These are phyloP conservation scores for Cytospora paraplurivora DNA, from an alignment of 2,329 filamentous ascomycete genomes.

Conservation along the genomic window DNA sequence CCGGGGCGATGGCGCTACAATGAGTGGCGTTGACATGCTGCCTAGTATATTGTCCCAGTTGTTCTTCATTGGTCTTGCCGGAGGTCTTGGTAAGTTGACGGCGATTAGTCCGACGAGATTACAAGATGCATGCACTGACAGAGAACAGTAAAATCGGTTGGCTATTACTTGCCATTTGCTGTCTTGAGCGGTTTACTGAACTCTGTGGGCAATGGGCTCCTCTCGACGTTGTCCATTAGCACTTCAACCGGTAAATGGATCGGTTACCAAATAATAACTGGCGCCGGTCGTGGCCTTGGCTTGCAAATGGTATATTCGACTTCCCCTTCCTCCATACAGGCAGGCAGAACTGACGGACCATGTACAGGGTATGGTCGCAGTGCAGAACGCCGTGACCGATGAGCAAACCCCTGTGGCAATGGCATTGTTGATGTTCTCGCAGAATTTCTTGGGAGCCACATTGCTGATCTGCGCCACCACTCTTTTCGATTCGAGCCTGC, in stretches of 20 bases:
- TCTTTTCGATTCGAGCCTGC: conserved; percentile 6
- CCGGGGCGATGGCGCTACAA: conserved; percentile 1
- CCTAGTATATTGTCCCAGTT: conserved; percentile 7
- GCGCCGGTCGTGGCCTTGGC: conserved; percentile 41
- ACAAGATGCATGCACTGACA: too few species aligned
- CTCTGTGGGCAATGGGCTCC: conserved; percentile 54
- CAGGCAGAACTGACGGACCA: too few species aligned
- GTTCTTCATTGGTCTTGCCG: not conserved
- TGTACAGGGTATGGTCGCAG: conserved; percentile 40
- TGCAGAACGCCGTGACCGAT: conserved; percentile 51
- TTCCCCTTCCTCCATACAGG: too few species aligned
- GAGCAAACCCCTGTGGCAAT: conserved; percentile 51
- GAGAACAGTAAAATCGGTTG: conserved; percentile 31
- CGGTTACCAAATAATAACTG: conserved; percentile 59
- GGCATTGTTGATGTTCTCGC: conserved; percentile 59
- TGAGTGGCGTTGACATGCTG: conserved; percentile 11
- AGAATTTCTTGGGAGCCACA: conserved; percentile 64
- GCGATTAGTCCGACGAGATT: rapidly evolving
- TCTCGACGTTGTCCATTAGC: conserved; percentile 53
- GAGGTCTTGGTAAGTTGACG: not conserved
- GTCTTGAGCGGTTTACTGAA: conserved; percentile 42
- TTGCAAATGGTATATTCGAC: conserved; percentile 41
- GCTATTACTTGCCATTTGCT: conserved; percentile 49
- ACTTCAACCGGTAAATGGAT: conserved; percentile 56
- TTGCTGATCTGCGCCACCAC: conserved; percentile 45